phyloP scores from a whole-genome alignment of 1,284 basidiomycete genomes.

The Cryptococcus maquisensis region DNA sequence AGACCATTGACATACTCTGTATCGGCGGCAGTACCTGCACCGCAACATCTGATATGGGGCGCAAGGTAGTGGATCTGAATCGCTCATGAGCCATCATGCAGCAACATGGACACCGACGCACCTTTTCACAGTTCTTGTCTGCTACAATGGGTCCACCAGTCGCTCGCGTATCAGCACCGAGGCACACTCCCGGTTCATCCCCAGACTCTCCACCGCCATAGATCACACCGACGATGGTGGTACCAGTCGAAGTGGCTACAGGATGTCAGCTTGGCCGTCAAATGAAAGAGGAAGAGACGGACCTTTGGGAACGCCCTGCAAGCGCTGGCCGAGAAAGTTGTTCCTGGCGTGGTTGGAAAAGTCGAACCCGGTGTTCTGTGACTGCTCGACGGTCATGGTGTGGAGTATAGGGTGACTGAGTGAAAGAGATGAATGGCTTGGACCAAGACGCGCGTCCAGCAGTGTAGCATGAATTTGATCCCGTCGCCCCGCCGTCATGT shows the following conservation, averaged over 20 bases:
- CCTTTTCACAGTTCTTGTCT: constrained; percentile 99
- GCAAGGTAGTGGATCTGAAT: constrained; percentile 92
- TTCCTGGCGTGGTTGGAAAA: constrained; percentile 73
- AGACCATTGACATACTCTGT: constrained; percentile 59
- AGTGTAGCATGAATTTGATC: neutral
- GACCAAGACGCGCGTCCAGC: constrained; percentile 3
- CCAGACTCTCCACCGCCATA: constrained; percentile 58
- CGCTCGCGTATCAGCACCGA: constrained; percentile 95
- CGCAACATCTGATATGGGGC: constrained; percentile 92
- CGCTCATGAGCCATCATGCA: neutral
- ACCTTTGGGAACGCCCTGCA: constrained; percentile 52
- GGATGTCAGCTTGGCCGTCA: constrained; percentile 41
- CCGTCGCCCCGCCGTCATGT: neutral
- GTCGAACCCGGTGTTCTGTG: constrained; percentile 66
- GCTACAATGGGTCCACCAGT: constrained; percentile 94
- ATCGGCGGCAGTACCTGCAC: constrained; percentile 96
- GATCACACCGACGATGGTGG: constrained; percentile 90
- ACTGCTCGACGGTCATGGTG: neutral
- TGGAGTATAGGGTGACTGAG: neutral
- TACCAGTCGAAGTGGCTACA: constrained; percentile 90
- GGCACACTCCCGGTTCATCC: constrained; percentile 78
- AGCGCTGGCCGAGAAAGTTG: constrained; percentile 58
- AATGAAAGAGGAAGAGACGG: neutral
- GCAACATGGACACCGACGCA: constrained; percentile 43
- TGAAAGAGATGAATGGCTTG: neutral